phyloP scores from a whole-genome alignment of 805 yeast genomes.

The Metschnikowia rubicola region DNA sequence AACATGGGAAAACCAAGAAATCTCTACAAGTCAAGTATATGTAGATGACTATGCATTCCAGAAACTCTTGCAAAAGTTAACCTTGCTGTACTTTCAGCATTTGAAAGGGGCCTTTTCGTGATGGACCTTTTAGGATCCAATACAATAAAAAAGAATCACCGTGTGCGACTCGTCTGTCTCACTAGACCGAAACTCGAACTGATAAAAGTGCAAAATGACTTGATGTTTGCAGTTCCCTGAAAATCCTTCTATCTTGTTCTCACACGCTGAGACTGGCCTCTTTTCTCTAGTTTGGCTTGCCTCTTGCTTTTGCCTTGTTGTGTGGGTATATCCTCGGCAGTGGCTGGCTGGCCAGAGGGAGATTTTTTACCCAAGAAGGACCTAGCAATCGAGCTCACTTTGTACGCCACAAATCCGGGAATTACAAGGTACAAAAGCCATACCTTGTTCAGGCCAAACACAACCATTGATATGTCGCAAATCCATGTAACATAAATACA shows the following conservation, averaged over 20 bases:
- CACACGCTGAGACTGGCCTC: constrained; percentile 8
- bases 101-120: too few species aligned
- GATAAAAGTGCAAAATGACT: too few species aligned
- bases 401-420: constrained; percentile 52
- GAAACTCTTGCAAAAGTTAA: too few species aligned
- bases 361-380: constrained; percentile 14
- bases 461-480: constrained; percentile 49
- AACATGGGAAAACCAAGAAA: too few species aligned
- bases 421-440: constrained; percentile 55
- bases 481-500: constrained; percentile 62
- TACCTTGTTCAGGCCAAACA: constrained; percentile 54
- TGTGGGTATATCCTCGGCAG: neutral
- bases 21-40: too few species aligned
- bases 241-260: neutral
- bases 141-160: too few species aligned
- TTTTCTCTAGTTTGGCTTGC: constrained; percentile 16
- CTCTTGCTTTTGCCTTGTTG: constrained; percentile 15
- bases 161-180: too few species aligned
- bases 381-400: constrained; percentile 37
- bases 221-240: too few species aligned
- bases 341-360: neutral
- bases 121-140: too few species aligned
- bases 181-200: too few species aligned
- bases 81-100: too few species aligned
- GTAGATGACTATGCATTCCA: too few species aligned